Conservation (phyloP, 1,139 yeast species). For the Candida labiduridarum region DNA sequence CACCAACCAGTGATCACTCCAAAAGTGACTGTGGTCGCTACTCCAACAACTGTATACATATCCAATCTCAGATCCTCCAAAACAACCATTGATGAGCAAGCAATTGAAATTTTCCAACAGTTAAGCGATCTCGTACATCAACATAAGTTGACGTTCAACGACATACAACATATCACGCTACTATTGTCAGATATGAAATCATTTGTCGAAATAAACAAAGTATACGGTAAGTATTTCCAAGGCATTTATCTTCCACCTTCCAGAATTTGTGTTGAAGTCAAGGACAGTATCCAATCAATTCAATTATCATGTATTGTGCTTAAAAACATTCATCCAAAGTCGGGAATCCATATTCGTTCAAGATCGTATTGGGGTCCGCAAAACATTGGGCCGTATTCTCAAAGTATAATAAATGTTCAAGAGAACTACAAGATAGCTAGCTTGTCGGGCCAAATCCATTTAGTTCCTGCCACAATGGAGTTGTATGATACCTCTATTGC, state of each 20-base stretch:
- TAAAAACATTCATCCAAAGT: slow-evolving; percentile 33
- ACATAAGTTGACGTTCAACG: slow-evolving; percentile 32
- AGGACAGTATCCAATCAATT: slow-evolving; percentile 30
- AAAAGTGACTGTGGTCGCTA: slow-evolving; percentile 4
- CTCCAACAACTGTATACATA: slow-evolving; percentile 43
- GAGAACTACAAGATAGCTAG: slow-evolving; percentile 49
- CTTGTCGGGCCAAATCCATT: slow-evolving; percentile 92
- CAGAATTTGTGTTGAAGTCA: slow-evolving; percentile 77
- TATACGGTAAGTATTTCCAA: slow-evolving; percentile 58
- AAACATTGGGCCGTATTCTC: slow-evolving; percentile 96
- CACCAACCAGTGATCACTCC: slow-evolving; percentile 10
- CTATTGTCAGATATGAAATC: slow-evolving; percentile 63
- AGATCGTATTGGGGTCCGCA: slow-evolving; percentile 98
- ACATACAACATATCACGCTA: slow-evolving; percentile 60
- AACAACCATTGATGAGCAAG: slow-evolving; percentile 44
- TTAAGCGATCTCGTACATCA: slow-evolving; percentile 34
- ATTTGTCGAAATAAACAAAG: slow-evolving; percentile 60
- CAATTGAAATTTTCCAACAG: slow-evolving; percentile 47
- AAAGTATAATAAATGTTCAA: slow-evolving; percentile 57
- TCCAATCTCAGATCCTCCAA: slow-evolving; percentile 46
- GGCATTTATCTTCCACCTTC: slow-evolving; percentile 77
- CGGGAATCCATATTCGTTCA: slow-evolving; percentile 87
- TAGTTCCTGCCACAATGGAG: slow-evolving; percentile 72
- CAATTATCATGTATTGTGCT: slow-evolving; percentile 63
- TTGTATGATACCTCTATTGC: slow-evolving; percentile 25